phyloP scores from a whole-genome alignment of 179 eudicot species.

The Silene coronaria region DNA sequence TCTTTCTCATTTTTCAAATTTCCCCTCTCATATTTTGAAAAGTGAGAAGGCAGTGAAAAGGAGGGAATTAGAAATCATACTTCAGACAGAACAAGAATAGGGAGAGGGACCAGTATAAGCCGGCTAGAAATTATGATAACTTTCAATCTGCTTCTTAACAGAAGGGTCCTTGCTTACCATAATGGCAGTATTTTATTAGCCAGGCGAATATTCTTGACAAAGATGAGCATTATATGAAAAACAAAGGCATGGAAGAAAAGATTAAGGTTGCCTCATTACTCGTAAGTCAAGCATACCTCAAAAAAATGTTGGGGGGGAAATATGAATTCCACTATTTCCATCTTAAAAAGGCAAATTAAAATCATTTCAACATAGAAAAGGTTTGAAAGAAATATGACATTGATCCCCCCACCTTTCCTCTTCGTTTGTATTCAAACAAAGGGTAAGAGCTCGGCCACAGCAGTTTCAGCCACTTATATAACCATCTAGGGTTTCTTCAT shows the following conservation, averaged over 20 bases:
- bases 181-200: neutral
- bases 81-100: neutral
- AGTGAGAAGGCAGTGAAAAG: too few relatives aligned
- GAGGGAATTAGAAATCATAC: too few relatives aligned
- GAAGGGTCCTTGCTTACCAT: neutral
- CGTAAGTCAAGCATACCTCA: too few relatives aligned
- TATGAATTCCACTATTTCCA: too few relatives aligned
- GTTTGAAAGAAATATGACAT: too few relatives aligned
- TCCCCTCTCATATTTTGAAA: too few relatives aligned
- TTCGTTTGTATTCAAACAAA: too few relatives aligned
- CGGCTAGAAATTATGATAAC: neutral
- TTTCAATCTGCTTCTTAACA: neutral
- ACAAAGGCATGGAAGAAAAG: neutral
- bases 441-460: neutral
- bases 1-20: too few relatives aligned
- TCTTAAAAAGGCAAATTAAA: too few relatives aligned
- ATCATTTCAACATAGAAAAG: too few relatives aligned
- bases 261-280: neutral
- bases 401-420: too few relatives aligned
- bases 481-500: neutral
- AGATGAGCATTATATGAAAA: neutral
- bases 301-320: too few relatives aligned
- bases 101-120: neutral
- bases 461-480: neutral
- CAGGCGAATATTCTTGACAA: neutral